phyloP scores from a whole-genome alignment of 2,329 filamentous ascomycete genomes.

The Lanzia echinophila region DNA sequence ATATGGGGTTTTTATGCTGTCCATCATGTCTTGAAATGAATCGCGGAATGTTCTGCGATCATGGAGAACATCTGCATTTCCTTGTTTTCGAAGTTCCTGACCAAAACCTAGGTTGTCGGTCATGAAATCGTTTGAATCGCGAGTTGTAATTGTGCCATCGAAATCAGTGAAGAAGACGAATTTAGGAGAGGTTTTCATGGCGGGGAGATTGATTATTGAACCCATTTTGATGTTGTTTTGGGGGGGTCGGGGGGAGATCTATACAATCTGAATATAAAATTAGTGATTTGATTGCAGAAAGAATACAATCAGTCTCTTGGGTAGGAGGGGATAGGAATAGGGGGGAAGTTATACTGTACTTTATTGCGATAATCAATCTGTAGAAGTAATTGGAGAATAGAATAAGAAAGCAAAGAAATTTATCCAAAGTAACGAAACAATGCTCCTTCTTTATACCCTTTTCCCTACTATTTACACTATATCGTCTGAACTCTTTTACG shows the following conservation, averaged over 20 bases:
- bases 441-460: too few species aligned
- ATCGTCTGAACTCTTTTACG: too few species aligned
- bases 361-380: too few species aligned
- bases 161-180: conserved; percentile 99
- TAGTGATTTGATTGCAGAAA: too few species aligned
- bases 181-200: conserved; percentile 64
- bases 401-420: too few species aligned
- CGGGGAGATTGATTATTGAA: conserved; percentile 41
- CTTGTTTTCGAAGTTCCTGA: conserved; percentile 57
- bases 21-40: conserved; percentile 86
- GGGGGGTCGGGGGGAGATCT: too few species aligned
- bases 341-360: too few species aligned
- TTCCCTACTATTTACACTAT: too few species aligned
- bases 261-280: too few species aligned
- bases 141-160: conserved; percentile 84
- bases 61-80: conserved; percentile 71
- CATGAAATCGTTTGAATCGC: conserved; percentile 62
- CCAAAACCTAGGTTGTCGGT: conserved; percentile 93
- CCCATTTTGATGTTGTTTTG: conserved; percentile 14
- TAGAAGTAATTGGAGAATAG: too few species aligned
- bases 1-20: conserved; percentile 75
- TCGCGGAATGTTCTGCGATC: conserved; percentile 71
- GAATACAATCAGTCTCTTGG: too few species aligned
- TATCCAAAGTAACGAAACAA: too few species aligned
- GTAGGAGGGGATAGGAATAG: neutral